Conservation (phyloP, 345 rosid species). For the Rhodamnia argentea region DNA sequence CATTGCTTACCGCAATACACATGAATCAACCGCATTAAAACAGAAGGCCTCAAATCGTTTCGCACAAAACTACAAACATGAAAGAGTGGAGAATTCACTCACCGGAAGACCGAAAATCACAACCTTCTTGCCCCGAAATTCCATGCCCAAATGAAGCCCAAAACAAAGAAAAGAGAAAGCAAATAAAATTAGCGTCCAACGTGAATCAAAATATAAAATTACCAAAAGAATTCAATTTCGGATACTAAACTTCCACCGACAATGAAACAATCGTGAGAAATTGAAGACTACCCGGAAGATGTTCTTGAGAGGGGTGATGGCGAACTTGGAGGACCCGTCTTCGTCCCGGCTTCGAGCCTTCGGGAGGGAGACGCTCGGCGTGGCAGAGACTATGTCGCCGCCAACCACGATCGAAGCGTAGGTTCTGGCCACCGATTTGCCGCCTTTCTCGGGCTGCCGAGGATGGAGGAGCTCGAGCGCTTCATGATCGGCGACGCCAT, state of each 20-base stretch:
- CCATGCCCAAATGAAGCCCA: no score
- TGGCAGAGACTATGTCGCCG: slow-evolving; percentile 50
- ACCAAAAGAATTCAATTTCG: no score
- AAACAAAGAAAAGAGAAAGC: no score
- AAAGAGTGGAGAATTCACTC: slow-evolving; percentile 13
- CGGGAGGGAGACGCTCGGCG: slow-evolving; percentile 70
- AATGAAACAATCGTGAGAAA: no score
- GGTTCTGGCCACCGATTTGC: slow-evolving; percentile 19
- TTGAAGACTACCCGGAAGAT: neutral
- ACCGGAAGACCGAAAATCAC: slow-evolving; percentile 91
- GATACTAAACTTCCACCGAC: no score
- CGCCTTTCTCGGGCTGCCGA: slow-evolving; percentile 14
- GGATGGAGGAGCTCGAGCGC: slow-evolving; percentile 4
- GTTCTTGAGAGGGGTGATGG: slow-evolving; percentile 57
- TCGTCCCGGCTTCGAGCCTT: slow-evolving; percentile 86
- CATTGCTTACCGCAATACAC: neutral
- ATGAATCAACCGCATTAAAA: neutral
- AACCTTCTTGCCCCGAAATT: neutral
- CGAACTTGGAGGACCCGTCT: slow-evolving; percentile 67
- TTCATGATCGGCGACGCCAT: no score
- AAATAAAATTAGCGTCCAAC: no score
- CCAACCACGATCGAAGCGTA: slow-evolving; percentile 63
- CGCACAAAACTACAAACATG: neutral
- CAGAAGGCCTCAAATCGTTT: neutral
- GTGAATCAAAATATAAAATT: no score